phyloP scores from a whole-genome alignment of 768 basidiomycete genomes.

The Porphyrellus cyaneotinctus region DNA sequence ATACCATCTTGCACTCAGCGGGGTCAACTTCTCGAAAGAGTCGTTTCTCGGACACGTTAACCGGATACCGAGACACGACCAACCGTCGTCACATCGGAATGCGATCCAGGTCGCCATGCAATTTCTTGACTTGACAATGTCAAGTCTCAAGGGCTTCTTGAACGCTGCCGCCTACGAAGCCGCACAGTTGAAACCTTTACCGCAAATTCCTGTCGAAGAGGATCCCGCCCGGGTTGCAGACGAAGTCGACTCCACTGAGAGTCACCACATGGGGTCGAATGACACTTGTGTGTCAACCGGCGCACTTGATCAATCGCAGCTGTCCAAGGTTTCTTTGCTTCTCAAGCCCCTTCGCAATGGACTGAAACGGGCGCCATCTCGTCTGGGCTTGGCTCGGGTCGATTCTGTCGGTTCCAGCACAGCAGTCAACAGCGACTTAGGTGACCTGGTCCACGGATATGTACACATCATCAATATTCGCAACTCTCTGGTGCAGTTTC shows the following conservation, averaged over 20 bases:
- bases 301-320: neutral
- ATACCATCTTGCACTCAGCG: conserved; percentile 20
- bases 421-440: conserved; percentile 13
- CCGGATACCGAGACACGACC: conserved; percentile 3
- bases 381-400: neutral
- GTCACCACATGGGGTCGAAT: neutral
- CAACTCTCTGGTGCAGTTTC: conserved; percentile 28
- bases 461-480: conserved; percentile 23
- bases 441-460: conserved; percentile 16
- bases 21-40: conserved; percentile 19
- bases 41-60: conserved; percentile 22
- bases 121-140: conserved; percentile 30
- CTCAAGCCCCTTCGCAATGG: conserved; percentile 14
- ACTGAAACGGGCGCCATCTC: conserved; percentile 6
- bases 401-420: conserved; percentile 20
- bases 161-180: conserved; percentile 27
- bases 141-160: conserved; percentile 31
- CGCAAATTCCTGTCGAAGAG: conserved; percentile 15
- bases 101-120: conserved; percentile 20
- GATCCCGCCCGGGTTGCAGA: neutral
- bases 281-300: conserved; percentile 1
- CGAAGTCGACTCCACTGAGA: conserved; percentile 7
- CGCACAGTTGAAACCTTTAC: conserved; percentile 27
- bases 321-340: conserved; percentile 14
- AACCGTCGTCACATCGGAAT: conserved; percentile 3